phyloP scores from a whole-genome alignment of 208 protist species.

The Angomonas deanei region DNA sequence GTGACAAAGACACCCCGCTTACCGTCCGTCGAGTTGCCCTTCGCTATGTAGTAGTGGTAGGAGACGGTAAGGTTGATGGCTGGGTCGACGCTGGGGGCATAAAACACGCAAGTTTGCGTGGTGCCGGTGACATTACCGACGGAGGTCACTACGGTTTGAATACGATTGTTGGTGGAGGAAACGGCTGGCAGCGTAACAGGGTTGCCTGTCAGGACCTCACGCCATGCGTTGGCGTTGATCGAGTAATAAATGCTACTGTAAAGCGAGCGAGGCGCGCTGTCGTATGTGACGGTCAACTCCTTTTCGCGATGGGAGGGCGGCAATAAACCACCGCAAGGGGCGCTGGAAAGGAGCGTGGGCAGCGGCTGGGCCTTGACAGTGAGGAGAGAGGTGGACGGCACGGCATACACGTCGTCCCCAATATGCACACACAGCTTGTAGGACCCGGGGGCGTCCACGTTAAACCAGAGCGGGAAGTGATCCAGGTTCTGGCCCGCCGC shows the following conservation, averaged over 20 bases:
- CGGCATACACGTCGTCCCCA: slow-evolving; percentile 27
- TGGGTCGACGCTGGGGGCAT: slow-evolving; percentile 20
- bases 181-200: slow-evolving; percentile 13
- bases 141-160: slow-evolving; percentile 24
- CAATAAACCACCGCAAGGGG: slow-evolving; percentile 4
- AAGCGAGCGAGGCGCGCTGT: neutral
- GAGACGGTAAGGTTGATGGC: too few relatives aligned
- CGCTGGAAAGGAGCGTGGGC: slow-evolving; percentile 6
- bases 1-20: neutral
- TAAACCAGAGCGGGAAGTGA: slow-evolving; percentile 21
- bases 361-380: slow-evolving; percentile 6
- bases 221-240: slow-evolving; percentile 12
- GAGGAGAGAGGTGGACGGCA: slow-evolving; percentile 22
- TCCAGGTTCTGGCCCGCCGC: neutral
- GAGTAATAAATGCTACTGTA: slow-evolving; percentile 12
- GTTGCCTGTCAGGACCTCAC: slow-evolving; percentile 1
- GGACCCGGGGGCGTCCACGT: slow-evolving; percentile 21
- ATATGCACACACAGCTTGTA: slow-evolving; percentile 54
- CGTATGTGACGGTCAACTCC: neutral
- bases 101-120: slow-evolving; percentile 42
- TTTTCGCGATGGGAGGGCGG: neutral
- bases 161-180: slow-evolving; percentile 11
- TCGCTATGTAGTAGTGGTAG: slow-evolving; percentile 28
- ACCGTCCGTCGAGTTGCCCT: neutral
- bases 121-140: slow-evolving; percentile 19